A percentile compares a stretch with the other conserved stretches of the same genome.
Evolutionary conservation across 208 protist species (phyloP).

Genomic region (Crithidia mellificae): DNA sequence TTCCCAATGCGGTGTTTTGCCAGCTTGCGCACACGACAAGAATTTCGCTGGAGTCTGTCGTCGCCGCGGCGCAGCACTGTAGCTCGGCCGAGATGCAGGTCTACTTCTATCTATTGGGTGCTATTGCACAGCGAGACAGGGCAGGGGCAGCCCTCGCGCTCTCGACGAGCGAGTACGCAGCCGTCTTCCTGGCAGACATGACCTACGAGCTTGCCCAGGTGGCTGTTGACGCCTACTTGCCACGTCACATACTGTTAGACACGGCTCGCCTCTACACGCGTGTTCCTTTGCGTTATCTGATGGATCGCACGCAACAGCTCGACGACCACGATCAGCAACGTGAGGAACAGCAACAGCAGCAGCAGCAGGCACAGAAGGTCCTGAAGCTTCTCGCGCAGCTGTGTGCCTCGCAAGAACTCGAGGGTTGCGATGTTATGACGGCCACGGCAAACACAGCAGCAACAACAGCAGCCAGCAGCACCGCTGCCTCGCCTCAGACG

Average conservation of each 20-base stretch:
- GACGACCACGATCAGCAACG: not conserved
- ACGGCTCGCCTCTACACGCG: slow-evolving; percentile 38
- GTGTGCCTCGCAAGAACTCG: slow-evolving; percentile 31
- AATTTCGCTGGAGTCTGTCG: slow-evolving; percentile 13
- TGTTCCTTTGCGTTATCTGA: slow-evolving; percentile 31
- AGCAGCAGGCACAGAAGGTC: not conserved
- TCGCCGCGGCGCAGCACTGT: not conserved
- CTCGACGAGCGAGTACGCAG: slow-evolving; percentile 9
- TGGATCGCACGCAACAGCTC: slow-evolving; percentile 1
- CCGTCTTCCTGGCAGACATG: slow-evolving; percentile 16
- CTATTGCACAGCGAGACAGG: slow-evolving; percentile 26
- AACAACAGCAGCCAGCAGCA: not conserved
- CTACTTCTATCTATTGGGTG: slow-evolving; percentile 19
- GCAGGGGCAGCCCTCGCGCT: slow-evolving; percentile 11
- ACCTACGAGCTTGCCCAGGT: slow-evolving; percentile 16
- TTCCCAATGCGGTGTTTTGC: slow-evolving; percentile 19
- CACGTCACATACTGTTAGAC: slow-evolving; percentile 43
- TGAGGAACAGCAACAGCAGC: not conserved
- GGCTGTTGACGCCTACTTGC: slow-evolving; percentile 19
- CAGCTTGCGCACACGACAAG: slow-evolving; percentile 19
- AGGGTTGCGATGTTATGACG: not conserved
- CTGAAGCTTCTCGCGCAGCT: slow-evolving; percentile 41
- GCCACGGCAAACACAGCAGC: not conserved
- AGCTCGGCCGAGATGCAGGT: slow-evolving; percentile 3
- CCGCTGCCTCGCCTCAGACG: too few relatives aligned